Evolutionary conservation across 2,329 filamentous ascomycete genomes (phyloP).

Genomic region (Microcera coccophila): DNA sequence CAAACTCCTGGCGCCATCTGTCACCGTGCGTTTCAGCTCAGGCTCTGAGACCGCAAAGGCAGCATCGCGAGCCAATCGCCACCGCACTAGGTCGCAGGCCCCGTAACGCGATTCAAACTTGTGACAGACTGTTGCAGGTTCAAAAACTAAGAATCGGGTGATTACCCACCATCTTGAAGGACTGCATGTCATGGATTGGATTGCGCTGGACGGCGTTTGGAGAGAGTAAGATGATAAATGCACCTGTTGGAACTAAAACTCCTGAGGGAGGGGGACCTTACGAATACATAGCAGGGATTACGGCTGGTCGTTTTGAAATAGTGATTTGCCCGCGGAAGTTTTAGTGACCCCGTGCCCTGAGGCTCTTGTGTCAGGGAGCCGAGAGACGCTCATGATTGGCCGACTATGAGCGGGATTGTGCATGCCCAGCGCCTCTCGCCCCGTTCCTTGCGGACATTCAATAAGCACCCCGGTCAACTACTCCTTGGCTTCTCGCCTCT

Average conservation of each 20-base stretch:
- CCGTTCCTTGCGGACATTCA: no score
- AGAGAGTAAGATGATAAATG: background rate
- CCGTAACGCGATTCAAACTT: conserved; percentile 5
- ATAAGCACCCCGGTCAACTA: conserved; percentile 19
- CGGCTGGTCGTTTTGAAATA: no score
- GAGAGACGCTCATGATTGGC: background rate
- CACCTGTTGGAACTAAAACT: background rate
- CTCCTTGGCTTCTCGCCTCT: conserved; percentile 20
- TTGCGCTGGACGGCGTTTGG: background rate
- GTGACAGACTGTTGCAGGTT: conserved; percentile 7
- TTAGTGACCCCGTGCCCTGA: background rate
- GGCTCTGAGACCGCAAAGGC: background rate
- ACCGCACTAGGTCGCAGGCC: background rate
- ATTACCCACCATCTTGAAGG: conserved; percentile 12
- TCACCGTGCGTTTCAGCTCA: background rate
- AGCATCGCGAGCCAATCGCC: background rate
- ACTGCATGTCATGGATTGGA: background rate
- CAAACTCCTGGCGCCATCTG: background rate
- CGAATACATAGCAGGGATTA: no score
- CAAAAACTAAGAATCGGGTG: conserved; percentile 12
- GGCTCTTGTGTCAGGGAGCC: conserved; percentile 5
- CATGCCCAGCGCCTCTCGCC: no score
- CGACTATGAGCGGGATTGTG: background rate
- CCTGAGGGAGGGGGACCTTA: no score
- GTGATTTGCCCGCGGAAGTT: conserved; percentile 1